Percentiles rank a stretch among this genome's conserved stretches.
Conservation (phyloP, 306 rosid genomes). For the Fragaria iinumae region DNA sequence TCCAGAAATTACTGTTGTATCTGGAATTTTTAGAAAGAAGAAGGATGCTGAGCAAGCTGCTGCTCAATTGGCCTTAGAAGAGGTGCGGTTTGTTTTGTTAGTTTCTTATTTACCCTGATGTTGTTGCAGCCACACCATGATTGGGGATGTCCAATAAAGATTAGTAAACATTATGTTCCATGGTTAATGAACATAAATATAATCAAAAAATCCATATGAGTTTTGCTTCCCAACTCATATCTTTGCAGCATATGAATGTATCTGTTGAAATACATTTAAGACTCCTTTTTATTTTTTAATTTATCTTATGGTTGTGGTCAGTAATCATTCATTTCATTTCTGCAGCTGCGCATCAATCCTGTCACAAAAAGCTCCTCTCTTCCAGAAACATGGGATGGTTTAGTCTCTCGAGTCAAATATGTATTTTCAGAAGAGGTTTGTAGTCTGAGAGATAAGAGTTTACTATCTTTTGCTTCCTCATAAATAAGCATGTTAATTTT, state of each 20-base stretch:
- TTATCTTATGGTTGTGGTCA: conserved; percentile 10
- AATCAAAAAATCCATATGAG: background rate
- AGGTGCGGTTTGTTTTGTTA: conserved; percentile 44
- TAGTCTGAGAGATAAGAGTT: conserved; percentile 21
- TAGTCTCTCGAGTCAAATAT: conserved; percentile 47
- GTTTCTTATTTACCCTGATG: background rate
- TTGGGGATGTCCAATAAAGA: background rate
- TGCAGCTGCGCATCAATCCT: conserved; percentile 68
- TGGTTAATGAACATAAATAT: background rate
- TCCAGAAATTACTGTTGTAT: conserved; percentile 64
- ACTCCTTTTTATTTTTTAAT: background rate
- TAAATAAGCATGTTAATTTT: background rate
- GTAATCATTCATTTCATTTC: conserved; percentile 17
- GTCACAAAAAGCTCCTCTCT: conserved; percentile 40
- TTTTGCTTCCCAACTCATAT: background rate
- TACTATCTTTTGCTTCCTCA: conserved; percentile 9
- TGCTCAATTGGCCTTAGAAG: conserved; percentile 74
- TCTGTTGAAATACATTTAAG: background rate
- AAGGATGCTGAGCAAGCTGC: conserved; percentile 97
- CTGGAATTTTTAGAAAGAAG: conserved; percentile 74
- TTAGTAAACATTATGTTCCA: background rate
- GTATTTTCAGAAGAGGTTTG: conserved; percentile 78
- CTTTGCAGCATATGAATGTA: background rate
- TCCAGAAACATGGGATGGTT: conserved; percentile 54
- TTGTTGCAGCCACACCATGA: background rate